A percentile compares a stretch with the other conserved stretches of the same genome.
Evolutionary conservation across 306 rosid genomes (phyloP).

Genomic region (Dalbergia oliveri): DNA sequence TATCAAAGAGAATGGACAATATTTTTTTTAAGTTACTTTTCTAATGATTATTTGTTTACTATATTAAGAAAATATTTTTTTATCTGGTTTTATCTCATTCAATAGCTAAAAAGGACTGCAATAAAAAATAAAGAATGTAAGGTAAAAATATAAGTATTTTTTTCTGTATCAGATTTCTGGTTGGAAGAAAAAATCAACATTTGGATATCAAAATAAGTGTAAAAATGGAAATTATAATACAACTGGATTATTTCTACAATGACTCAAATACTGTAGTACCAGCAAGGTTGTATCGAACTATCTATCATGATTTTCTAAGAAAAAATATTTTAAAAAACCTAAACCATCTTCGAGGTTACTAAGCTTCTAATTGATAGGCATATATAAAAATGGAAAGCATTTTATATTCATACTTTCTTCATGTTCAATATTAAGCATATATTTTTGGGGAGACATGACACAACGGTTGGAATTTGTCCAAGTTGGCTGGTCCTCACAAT

Average conservation of each 20-base stretch:
- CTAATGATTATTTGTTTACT: background rate
- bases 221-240: constrained; percentile 5
- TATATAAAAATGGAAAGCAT: constrained; percentile 23
- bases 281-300: constrained; percentile 3
- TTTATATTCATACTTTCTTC: background rate
- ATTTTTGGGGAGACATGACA: constrained; percentile 23
- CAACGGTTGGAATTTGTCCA: constrained; percentile 10
- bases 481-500: constrained; percentile 19
- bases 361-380: constrained; percentile 14
- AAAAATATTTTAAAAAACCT: background rate
- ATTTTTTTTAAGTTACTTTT: background rate
- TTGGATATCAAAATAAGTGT: constrained; percentile 13
- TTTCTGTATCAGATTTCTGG: background rate
- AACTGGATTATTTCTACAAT: background rate
- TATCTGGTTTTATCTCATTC: background rate
- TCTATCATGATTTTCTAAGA: background rate
- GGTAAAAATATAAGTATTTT: background rate
- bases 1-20: background rate
- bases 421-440: background rate
- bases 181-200: background rate
- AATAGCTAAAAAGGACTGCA: background rate
- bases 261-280: background rate
- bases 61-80: background rate
- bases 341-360: background rate
- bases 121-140: background rate